These are phyloP conservation scores for Globisporangium polare DNA, from an alignment of 352 stramenopile species.

Conservation along the genomic window DNA sequence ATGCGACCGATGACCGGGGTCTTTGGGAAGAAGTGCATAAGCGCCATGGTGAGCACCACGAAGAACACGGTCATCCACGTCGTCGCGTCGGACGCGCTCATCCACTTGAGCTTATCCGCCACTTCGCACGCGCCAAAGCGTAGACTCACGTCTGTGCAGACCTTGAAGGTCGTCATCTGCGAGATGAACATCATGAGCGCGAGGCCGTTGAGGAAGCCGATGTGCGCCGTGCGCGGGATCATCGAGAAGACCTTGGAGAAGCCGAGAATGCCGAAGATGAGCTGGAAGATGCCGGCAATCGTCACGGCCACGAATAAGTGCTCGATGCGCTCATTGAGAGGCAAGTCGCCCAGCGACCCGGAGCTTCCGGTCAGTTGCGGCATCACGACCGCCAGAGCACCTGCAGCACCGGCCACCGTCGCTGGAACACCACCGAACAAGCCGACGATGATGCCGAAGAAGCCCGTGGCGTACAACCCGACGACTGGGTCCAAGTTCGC, in stretches of 20 bases:
- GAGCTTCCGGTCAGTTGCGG: constrained; percentile 65
- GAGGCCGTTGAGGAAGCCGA: constrained; percentile 96
- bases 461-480: constrained; percentile 90
- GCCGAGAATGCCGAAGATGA: constrained; percentile 73
- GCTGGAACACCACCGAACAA: constrained; percentile 85
- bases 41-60: constrained; percentile 75
- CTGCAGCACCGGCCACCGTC: constrained; percentile 86
- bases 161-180: constrained; percentile 91
- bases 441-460: constrained; percentile 86
- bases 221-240: constrained; percentile 92
- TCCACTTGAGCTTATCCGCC: constrained; percentile 64
- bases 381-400: constrained; percentile 91
- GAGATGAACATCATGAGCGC: constrained; percentile 93
- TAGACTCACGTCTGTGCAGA: constrained; percentile 45
- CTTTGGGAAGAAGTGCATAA: constrained; percentile 84
- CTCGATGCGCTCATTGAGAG: constrained; percentile 63
- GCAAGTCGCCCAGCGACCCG: constrained; percentile 46
- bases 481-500: constrained; percentile 85
- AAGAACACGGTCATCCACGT: constrained; percentile 68
- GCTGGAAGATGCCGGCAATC: constrained; percentile 82
- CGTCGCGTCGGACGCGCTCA: constrained; percentile 46
- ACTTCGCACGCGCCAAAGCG: constrained; percentile 78
- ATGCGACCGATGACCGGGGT: constrained; percentile 53
- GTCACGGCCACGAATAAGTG: constrained; percentile 89
- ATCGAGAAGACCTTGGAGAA: constrained; percentile 91